phyloP scores from a whole-genome alignment of 2,329 filamentous ascomycete genomes.

The Cordyceps pruinosa region DNA sequence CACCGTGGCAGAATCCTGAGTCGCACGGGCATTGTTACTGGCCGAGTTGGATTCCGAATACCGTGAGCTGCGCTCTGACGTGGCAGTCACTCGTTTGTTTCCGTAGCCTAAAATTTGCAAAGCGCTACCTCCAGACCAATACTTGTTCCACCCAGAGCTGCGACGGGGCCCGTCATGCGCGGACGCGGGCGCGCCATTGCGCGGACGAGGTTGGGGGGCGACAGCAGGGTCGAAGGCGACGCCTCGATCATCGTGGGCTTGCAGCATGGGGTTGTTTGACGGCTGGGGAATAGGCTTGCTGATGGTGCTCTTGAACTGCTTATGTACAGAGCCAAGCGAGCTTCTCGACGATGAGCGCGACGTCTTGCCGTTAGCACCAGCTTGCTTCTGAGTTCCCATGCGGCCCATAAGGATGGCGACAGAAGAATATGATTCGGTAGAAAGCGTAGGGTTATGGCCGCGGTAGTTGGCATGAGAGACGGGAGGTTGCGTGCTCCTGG shows the following conservation, averaged over 20 bases:
- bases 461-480: constrained; percentile 34
- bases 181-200: constrained; percentile 24
- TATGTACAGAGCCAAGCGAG: constrained; percentile 49
- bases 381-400: constrained; percentile 38
- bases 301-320: constrained; percentile 56
- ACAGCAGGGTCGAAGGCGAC: constrained; percentile 32
- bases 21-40: constrained; percentile 39
- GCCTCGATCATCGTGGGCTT: constrained; percentile 34
- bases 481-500: constrained; percentile 34
- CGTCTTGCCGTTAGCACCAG: constrained; percentile 40
- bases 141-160: constrained; percentile 70
- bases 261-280: constrained; percentile 25
- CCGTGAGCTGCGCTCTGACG: constrained; percentile 48
- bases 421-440: constrained; percentile 53
- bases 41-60: constrained; percentile 39
- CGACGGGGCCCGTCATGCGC: constrained; percentile 42
- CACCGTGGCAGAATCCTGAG: constrained; percentile 61
- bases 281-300: constrained; percentile 52
- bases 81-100: constrained; percentile 43
- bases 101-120: constrained; percentile 59
- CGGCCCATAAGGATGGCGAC: constrained; percentile 62
- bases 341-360: constrained; percentile 47
- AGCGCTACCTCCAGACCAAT: constrained; percentile 68
- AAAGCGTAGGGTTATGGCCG: constrained; percentile 46
- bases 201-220: constrained; percentile 29